These are phyloP conservation scores for Naganishia sp. DNA, from an alignment of 1,284 basidiomycete species.

Conservation along the genomic window DNA sequence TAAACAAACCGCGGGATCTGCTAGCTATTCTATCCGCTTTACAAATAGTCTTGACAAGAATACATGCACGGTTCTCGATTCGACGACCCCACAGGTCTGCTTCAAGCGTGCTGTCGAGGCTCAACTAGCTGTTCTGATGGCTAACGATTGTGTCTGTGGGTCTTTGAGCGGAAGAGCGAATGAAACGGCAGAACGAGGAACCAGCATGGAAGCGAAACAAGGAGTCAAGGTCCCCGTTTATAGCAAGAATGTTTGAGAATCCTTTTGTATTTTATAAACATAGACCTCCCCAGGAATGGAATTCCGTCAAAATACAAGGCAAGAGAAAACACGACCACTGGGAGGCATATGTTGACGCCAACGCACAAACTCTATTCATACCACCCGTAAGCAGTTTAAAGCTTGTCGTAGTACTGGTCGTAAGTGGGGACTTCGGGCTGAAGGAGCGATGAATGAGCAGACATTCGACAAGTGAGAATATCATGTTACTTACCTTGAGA, in stretches of 20 bases:
- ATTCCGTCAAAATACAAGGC: constrained; percentile 29
- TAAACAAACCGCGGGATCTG: too few relatives aligned
- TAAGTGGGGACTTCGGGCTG: constrained; percentile 78
- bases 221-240: neutral
- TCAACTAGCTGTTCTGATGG: too few relatives aligned
- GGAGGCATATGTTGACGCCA: constrained; percentile 25
- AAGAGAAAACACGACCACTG: constrained; percentile 29
- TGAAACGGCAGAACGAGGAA: too few relatives aligned
- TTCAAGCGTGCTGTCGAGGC: too few relatives aligned
- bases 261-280: constrained; percentile 30
- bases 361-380: constrained; percentile 22
- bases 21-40: too few relatives aligned
- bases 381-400: constrained; percentile 45
- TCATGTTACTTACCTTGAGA: constrained; percentile 52
- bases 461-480: neutral
- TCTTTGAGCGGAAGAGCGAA: too few relatives aligned
- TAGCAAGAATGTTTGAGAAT: constrained; percentile 1
- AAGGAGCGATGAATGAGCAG: constrained; percentile 25
- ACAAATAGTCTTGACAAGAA: too few relatives aligned
- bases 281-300: constrained; percentile 22
- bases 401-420: constrained; percentile 89
- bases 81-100: too few relatives aligned
- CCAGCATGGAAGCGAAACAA: too few relatives aligned
- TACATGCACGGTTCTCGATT: too few relatives aligned
- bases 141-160: too few relatives aligned